Conservation (phyloP, 2,329 filamentous ascomycete species). For the Alternaria sp. region DNA sequence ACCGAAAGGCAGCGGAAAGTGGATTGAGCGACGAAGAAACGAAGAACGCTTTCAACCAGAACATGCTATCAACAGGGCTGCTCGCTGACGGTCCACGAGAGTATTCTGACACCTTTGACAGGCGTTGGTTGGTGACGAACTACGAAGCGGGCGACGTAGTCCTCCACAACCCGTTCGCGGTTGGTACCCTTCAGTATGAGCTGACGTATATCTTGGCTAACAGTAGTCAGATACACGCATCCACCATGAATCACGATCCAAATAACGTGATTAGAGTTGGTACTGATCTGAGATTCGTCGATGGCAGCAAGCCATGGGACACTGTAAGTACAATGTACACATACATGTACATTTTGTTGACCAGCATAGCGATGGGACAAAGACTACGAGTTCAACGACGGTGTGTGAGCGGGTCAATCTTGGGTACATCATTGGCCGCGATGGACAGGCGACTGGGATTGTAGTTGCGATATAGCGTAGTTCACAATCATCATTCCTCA, state of each 20-base stretch:
- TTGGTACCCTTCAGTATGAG: constrained; percentile 1
- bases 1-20: constrained; percentile 54
- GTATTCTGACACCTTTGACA: constrained; percentile 52
- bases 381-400: constrained; percentile 40
- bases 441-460: background rate
- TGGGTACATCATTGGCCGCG: background rate
- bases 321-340: constrained; percentile 39
- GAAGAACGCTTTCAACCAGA: constrained; percentile 55
- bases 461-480: background rate
- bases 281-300: constrained; percentile 63
- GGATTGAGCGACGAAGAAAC: constrained; percentile 61
- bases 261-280: constrained; percentile 61
- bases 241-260: constrained; percentile 61
- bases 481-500: background rate
- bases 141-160: constrained; percentile 63
- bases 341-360: background rate
- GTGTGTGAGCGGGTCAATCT: constrained; percentile 13
- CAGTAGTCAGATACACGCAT: constrained; percentile 60
- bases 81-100: constrained; percentile 58
- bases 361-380: constrained; percentile 39
- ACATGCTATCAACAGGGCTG: constrained; percentile 64
- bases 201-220: constrained; percentile 6
- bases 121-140: constrained; percentile 58
- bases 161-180: constrained; percentile 40
- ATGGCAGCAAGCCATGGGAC: constrained; percentile 60